Conservation (phyloP, 1,284 basidiomycete species). For the Limonomyces culmigenus region DNA sequence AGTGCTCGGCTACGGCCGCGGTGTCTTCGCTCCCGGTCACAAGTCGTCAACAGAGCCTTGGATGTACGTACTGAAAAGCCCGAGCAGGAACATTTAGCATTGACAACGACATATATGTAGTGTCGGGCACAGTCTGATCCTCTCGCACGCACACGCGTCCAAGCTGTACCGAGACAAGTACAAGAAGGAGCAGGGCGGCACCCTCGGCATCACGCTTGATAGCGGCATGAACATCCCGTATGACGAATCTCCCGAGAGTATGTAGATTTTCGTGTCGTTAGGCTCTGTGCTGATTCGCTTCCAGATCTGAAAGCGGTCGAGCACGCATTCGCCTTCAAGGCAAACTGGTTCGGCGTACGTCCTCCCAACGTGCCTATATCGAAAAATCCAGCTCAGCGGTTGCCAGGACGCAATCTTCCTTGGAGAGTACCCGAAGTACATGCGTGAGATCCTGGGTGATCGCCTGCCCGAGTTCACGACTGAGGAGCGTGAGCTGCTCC, state of each 20-base stretch:
- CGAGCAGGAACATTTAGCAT: not conserved
- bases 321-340: constrained; percentile 13
- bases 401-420: constrained; percentile 30
- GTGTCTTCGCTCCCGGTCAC: constrained; percentile 51
- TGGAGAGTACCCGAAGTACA: constrained; percentile 27
- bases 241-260: constrained; percentile 27
- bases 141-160: constrained; percentile 51
- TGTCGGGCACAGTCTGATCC: constrained; percentile 50
- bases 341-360: not conserved
- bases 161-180: constrained; percentile 49
- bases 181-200: constrained; percentile 34
- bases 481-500: constrained; percentile 27
- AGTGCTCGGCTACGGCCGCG: constrained; percentile 50
- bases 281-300: not conserved
- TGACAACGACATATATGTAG: constrained; percentile 16
- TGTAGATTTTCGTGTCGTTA: constrained; percentile 6
- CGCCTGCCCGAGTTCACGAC: constrained; percentile 30
- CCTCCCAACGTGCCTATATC: not conserved
- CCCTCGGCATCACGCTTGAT: constrained; percentile 43
- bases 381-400: constrained; percentile 5
- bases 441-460: constrained; percentile 25
- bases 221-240: constrained; percentile 33
- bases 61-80: too few relatives aligned
- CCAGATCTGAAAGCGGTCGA: constrained; percentile 25
- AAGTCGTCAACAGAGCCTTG: constrained; percentile 53